Percentiles rank a stretch among this genome's conserved stretches.
Conservation (phyloP, 257 asterid genomes). For the Galeopsis tetrahit region DNA sequence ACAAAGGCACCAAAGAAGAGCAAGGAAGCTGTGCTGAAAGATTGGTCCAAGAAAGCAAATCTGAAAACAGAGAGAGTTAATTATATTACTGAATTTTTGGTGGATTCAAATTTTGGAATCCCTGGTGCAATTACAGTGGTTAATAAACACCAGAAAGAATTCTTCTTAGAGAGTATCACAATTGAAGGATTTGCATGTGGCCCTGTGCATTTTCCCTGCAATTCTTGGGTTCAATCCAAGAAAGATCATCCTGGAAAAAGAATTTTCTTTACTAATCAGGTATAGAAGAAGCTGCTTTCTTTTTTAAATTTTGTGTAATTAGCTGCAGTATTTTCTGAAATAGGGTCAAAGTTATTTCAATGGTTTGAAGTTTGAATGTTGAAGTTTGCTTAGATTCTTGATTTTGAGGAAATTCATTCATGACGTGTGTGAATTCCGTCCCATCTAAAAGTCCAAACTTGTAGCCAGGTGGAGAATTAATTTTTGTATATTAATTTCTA, state of each 20-base stretch:
- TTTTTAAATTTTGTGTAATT: not conserved
- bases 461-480: too few relatives aligned
- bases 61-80: conserved; percentile 77
- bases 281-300: conserved; percentile 22
- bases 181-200: conserved; percentile 93
- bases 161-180: conserved; percentile 82
- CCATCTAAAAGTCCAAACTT: too few relatives aligned
- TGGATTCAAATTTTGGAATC: conserved; percentile 77
- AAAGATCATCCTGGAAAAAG: conserved; percentile 77
- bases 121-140: conserved; percentile 84
- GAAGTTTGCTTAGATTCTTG: not conserved
- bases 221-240: conserved; percentile 87
- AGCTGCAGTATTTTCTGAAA: not conserved
- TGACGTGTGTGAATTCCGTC: too few relatives aligned
- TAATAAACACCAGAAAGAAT: conserved; percentile 87
- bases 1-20: conserved; percentile 75
- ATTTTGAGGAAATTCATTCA: conserved; percentile 14
- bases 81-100: conserved; percentile 73
- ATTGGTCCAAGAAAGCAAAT: conserved; percentile 91
- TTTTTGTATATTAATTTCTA: too few relatives aligned
- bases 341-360: not conserved
- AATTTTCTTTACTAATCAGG: conserved; percentile 92
- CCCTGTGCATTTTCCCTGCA: conserved; percentile 84
- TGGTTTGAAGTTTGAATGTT: conserved; percentile 15
- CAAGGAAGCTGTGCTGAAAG: conserved; percentile 67